A percentile compares a stretch with the other conserved stretches of the same genome.
Evolutionary conservation across 2,329 filamentous ascomycete species (phyloP).

Genomic region (Cordyceps militaris): DNA sequence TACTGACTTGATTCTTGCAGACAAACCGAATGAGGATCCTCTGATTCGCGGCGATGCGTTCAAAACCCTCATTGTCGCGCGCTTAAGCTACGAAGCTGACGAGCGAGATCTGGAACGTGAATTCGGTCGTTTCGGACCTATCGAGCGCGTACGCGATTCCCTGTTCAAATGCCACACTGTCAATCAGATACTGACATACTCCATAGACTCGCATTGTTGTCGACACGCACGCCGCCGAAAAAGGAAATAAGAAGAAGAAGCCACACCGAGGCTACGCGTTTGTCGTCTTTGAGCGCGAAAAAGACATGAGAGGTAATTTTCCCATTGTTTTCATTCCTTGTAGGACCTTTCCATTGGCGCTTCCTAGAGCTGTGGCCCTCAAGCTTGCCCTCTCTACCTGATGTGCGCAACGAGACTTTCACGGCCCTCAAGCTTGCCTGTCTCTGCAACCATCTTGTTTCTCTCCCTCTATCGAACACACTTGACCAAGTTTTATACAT

Average conservation of each 20-base stretch:
- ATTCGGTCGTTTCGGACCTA: slow-evolving; percentile 87
- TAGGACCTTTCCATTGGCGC: slow-evolving; percentile 20
- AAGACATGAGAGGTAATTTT: slow-evolving; percentile 94
- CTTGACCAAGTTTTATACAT: slow-evolving; percentile 22
- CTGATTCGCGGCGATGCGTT: slow-evolving; percentile 91
- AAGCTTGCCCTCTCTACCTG: slow-evolving; percentile 32
- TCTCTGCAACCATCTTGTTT: slow-evolving; percentile 31
- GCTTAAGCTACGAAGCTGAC: slow-evolving; percentile 82
- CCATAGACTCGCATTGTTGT: slow-evolving; percentile 76
- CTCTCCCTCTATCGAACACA: slow-evolving; percentile 11
- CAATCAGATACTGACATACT: not conserved
- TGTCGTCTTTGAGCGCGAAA: slow-evolving; percentile 92
- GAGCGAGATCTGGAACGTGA: slow-evolving; percentile 88
- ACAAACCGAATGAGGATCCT: slow-evolving; percentile 74
- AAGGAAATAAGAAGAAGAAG: slow-evolving; percentile 72
- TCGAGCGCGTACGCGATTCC: slow-evolving; percentile 67
- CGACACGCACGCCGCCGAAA: slow-evolving; percentile 63
- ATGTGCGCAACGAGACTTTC: slow-evolving; percentile 38
- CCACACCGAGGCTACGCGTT: slow-evolving; percentile 89
- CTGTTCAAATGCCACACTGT: not conserved
- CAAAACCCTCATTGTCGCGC: slow-evolving; percentile 87
- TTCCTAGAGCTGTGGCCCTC: slow-evolving; percentile 36
- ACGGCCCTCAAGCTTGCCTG: slow-evolving; percentile 52
- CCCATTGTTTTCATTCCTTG: slow-evolving; percentile 30
- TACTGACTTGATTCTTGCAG: slow-evolving; percentile 36